Evolutionary conservation across 2,329 filamentous ascomycete genomes (phyloP), one percentile per base, ranked within the genome.

Genomic region (Knufia petricola): DNA sequence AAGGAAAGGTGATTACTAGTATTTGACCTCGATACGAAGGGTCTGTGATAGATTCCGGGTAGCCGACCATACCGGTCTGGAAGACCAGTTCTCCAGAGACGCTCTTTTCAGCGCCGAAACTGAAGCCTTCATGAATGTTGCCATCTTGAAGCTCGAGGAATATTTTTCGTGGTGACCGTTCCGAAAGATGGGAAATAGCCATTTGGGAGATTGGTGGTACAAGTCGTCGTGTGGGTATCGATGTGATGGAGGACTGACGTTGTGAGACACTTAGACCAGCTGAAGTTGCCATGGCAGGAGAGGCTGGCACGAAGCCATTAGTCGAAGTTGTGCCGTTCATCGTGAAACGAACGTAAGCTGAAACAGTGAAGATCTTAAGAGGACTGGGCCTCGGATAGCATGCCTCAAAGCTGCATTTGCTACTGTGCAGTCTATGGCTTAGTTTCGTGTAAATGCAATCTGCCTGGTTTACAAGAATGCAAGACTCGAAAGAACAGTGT

Each of bases 21-120:
- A 98, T 95, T 72, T 98, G 90, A 58, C 92, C 85, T 58, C 85
- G 84, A 72, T 90, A 90, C 17, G 85, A 90, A 46, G 85, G 85
- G 62, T 90, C 85, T 62, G 85, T 89, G 76, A 90, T 82, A 41
- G 85, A 94, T 75, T 98, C 92, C 36, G 92, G 89, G 67, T 98
- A 98, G 63, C 92, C 92, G 60, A 96, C 92, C 89, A 96, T 95
- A 69, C 92, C 92, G 50, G 92, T 98, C 77, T 96, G 90, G 74
- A 98, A 98, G 70, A 98, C 92, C 66, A 98, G 77, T 76, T 98
- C 92, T 67, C 92, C 92, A 58, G 90, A 85, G 63, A 94, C 81
- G 72, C 87, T 95, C 78, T 89, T 95, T 63, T 87, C 77, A 55
- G 90, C 89, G 69, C 92, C 92, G 66, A 98, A 98, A 77, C 88